Evolutionary conservation across 2,329 filamentous ascomycete species (phyloP), one percentile per base, ranked within the genome.

Genomic region (Penicillium sp.): DNA sequence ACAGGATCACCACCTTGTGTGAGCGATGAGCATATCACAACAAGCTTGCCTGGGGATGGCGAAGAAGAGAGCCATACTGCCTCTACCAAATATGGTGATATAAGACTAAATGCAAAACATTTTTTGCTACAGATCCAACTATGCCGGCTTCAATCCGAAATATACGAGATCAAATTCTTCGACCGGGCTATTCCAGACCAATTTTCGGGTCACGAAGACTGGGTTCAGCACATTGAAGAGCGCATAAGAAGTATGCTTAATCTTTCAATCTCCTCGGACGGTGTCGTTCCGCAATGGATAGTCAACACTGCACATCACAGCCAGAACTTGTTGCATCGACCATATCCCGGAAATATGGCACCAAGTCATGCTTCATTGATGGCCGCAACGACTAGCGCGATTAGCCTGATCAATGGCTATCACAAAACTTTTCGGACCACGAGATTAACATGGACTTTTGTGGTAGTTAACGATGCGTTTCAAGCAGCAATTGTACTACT

Each of bases 241-340:
- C 47, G 47, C 16, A 50, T 50, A 38, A 50, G 30, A 38, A 45
- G 20, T 9, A 45, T 45, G 42, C 20, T 45, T 23, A 50, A 50
- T 50, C 18, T 40, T 38, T 50, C 47, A 38, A 18, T 38, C 28
- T 50, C 47, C 28, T 50, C 47, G 28, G 18, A 50, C 23, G 47
- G 47, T 38, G 18, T 50, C n/a, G 47, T 50, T 38, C 47, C 47
- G 28, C 47, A 50, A 50, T 50, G 47, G 47, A 50, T 50, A 50
- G 47, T 50, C 28, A 50, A 38, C 28, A 38, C 28, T 50, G 47
- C 47, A 50, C 28, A 50, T 38, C 47, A 38, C 9, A 50, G 47
- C 28, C 47, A 50, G 47, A 50, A 50, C 30, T 50, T 50, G 47
- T 50, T 50, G 47, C 47, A 50, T 50, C 47, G 47, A 50, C 47